phyloP scores from a whole-genome alignment of 1,284 basidiomycete genomes.

The Irpex sp. region DNA sequence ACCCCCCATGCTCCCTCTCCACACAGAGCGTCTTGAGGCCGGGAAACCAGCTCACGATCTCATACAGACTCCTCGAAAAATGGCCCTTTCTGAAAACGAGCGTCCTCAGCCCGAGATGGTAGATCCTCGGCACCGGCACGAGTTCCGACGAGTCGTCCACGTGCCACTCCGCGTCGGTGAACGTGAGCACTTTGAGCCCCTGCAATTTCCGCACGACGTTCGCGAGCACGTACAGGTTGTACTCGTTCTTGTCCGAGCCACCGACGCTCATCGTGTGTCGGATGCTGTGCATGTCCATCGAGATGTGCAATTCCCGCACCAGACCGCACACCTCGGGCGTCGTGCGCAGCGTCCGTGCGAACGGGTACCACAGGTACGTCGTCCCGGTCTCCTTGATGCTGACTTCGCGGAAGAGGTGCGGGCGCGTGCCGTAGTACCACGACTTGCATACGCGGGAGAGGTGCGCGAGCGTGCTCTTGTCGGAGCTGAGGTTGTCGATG shows the following conservation, averaged over 20 bases:
- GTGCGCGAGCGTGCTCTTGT: not conserved
- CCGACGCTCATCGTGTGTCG: not conserved
- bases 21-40: not conserved
- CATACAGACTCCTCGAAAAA: not conserved
- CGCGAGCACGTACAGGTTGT: not conserved
- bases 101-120: not conserved
- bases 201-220: not conserved
- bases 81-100: not conserved
- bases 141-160: not conserved
- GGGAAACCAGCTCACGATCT: not conserved
- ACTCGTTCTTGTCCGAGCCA: not conserved
- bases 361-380: not conserved
- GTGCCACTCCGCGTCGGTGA: not conserved
- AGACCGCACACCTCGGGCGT: not conserved
- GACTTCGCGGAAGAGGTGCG: not conserved
- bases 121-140: not conserved
- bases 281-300: not conserved
- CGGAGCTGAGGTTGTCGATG: not conserved
- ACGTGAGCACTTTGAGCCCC: not conserved
- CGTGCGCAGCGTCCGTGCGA: not conserved
- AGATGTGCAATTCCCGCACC: not conserved
- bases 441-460: not conserved
- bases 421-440: not conserved
- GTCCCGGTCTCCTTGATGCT: not conserved
- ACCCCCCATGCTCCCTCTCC: not conserved